These are phyloP conservation scores for Chlamydomonas incerta DNA, from an alignment of 139 green algal genomes.

Conservation along the genomic window DNA sequence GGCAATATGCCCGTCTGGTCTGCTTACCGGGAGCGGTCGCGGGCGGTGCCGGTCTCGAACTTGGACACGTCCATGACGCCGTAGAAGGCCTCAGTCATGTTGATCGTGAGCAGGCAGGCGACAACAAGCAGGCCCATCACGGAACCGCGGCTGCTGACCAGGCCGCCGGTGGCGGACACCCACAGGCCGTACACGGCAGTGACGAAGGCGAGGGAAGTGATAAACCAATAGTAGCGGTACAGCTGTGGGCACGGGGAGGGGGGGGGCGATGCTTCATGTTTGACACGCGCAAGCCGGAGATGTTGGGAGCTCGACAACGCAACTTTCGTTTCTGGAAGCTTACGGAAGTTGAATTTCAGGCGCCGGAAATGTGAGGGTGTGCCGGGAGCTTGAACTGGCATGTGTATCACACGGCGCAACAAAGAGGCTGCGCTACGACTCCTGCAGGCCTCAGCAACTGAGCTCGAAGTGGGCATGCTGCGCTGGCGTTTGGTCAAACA, in stretches of 20 bases:
- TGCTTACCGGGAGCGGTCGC: constrained; percentile 1
- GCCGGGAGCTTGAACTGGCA: too few relatives aligned
- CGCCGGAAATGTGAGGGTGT: too few relatives aligned
- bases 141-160: not conserved
- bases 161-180: not conserved
- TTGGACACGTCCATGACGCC: not conserved
- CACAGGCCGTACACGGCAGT: not conserved
- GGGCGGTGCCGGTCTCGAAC: not conserved
- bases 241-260: not conserved
- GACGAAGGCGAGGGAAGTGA: constrained; percentile 6
- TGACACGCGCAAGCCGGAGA: not conserved
- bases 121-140: constrained; percentile 9
- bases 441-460: too few relatives aligned
- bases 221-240: constrained; percentile 41
- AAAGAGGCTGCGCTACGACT: too few relatives aligned
- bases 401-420: too few relatives aligned
- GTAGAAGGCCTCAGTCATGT: constrained; percentile 9
- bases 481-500: too few relatives aligned
- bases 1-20: too few relatives aligned
- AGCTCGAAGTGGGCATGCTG: too few relatives aligned
- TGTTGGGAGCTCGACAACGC: not conserved
- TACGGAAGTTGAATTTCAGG: not conserved
- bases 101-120: constrained; percentile 18
- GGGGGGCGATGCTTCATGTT: not conserved
- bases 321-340: too few relatives aligned